phyloP scores from a whole-genome alignment of 2,329 filamentous ascomycete species.

The Xylariaceae sp. region DNA sequence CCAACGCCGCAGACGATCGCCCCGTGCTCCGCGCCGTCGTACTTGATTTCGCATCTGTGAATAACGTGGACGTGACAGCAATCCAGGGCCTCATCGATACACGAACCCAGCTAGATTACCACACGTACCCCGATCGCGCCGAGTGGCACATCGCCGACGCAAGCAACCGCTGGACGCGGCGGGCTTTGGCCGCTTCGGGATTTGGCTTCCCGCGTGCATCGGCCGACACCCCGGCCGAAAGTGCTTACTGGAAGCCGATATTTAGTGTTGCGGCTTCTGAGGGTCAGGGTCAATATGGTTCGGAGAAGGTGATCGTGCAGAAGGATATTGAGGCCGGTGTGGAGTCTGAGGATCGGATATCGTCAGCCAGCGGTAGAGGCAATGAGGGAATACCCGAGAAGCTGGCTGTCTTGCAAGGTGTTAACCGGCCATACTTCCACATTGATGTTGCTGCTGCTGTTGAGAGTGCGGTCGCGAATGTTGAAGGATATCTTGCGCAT shows the following conservation, averaged over 20 bases:
- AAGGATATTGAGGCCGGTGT: slow-evolving; percentile 71
- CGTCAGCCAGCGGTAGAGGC: slow-evolving; percentile 34
- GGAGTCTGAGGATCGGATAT: slow-evolving; percentile 30
- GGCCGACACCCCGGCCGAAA: slow-evolving; percentile 18
- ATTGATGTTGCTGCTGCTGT: slow-evolving; percentile 88
- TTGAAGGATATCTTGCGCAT: slow-evolving; percentile 55
- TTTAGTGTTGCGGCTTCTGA: slow-evolving; percentile 75
- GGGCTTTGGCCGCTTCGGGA: slow-evolving; percentile 82
- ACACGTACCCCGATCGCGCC: slow-evolving; percentile 79
- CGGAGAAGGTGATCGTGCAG: slow-evolving; percentile 18
- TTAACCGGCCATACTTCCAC: slow-evolving; percentile 92
- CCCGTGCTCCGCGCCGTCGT: slow-evolving; percentile 88
- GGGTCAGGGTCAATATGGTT: slow-evolving; percentile 9
- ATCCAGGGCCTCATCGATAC: slow-evolving; percentile 93
- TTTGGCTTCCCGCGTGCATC: slow-evolving; percentile 79
- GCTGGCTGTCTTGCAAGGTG: slow-evolving; percentile 76
- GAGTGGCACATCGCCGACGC: slow-evolving; percentile 98
- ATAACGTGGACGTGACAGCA: slow-evolving; percentile 92
- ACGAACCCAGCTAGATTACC: slow-evolving; percentile 89
- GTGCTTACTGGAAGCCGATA: slow-evolving; percentile 79
- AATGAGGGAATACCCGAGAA: slow-evolving; percentile 41
- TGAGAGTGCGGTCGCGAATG: slow-evolving; percentile 84
- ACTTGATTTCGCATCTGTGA: slow-evolving; percentile 90
- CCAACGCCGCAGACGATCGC: slow-evolving; percentile 54
- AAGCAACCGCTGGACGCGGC: slow-evolving; percentile 93